Evolutionary conservation across 495 filamentous ascomycete species (phyloP), one percentile per base, ranked within the genome.

Genomic region (Penicillium antarcticum): DNA sequence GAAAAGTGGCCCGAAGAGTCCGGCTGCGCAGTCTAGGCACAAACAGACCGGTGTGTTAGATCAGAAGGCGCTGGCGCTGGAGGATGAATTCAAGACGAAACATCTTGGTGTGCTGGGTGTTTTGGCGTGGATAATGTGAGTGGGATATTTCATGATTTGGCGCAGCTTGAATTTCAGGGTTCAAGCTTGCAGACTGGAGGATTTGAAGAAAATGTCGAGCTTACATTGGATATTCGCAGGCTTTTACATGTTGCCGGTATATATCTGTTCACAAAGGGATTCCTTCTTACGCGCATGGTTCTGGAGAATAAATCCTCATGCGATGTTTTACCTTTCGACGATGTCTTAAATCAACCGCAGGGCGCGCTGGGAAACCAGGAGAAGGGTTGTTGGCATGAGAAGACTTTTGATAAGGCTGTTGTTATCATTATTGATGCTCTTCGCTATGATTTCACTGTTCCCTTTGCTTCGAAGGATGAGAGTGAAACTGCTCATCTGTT

Each of bases 361-460:
- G 70, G 47, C 62, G 38, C 70, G 67, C 40, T 37, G 26, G 47
- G 32, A 32, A 53, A 34, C 7, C 63, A 76, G 31, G 76, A 79
- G 14, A 74, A 79, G 29, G 94, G 92, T 44, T 98, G 94, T 76
- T 98, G 94, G 94, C 91, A 97, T 67, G 88, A 88, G 16, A 92
- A 88, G 70, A 88, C 81, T 16, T 98, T 97, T 62, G 80, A 94
- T 52, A 92, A 91, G 62, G 94, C 92, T 5, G 83, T 98, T 46
- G 79, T 98, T 19, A 82, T 98, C 39, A 80, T 98, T 32, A 87
- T 98, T 39, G 94, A 98, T 68, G 94, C 94, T 41, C 77, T 98
- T 49, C 86, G 94, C 38, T 98, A 97, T 69, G 94, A 98, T 65
- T 98, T 98, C 63, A 95, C 94, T 0, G 81, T 97, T 14, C 94